Conservation (phyloP, 1,284 basidiomycete species). For the Sanghuangporus baumii region DNA sequence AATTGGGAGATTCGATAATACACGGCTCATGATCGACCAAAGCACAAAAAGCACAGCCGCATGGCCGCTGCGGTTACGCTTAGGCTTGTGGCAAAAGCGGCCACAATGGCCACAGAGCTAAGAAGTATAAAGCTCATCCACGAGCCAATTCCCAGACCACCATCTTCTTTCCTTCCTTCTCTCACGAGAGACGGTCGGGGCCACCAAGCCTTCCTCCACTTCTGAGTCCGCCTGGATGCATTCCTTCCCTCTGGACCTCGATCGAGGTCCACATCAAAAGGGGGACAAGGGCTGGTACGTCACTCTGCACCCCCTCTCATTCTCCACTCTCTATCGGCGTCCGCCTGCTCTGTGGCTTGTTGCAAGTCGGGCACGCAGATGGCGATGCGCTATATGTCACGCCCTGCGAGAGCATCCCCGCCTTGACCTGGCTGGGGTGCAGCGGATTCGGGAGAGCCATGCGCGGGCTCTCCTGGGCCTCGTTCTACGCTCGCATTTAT, state of each 20-base stretch:
- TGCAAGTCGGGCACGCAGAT: not conserved
- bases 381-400: not conserved
- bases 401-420: not conserved
- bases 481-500: not conserved
- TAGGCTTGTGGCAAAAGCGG: not conserved
- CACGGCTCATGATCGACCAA: too few relatives aligned
- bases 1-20: too few relatives aligned
- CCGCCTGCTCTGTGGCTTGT: not conserved
- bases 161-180: not conserved
- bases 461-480: not conserved
- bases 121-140: not conserved
- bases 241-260: not conserved
- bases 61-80: too few relatives aligned
- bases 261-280: not conserved
- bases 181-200: not conserved
- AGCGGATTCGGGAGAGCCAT: constrained; percentile 1
- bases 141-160: not conserved
- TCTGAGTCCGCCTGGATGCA: constrained; percentile 2
- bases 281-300: not conserved
- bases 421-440: constrained; percentile 1
- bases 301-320: not conserved
- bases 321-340: constrained; percentile 5
- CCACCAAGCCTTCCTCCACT: not conserved
- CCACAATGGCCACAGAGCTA: not conserved
- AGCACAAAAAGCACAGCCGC: too few relatives aligned